These are phyloP conservation scores for Nicotiana paniculata DNA, from an alignment of 257 asterid species.

Conservation along the genomic window DNA sequence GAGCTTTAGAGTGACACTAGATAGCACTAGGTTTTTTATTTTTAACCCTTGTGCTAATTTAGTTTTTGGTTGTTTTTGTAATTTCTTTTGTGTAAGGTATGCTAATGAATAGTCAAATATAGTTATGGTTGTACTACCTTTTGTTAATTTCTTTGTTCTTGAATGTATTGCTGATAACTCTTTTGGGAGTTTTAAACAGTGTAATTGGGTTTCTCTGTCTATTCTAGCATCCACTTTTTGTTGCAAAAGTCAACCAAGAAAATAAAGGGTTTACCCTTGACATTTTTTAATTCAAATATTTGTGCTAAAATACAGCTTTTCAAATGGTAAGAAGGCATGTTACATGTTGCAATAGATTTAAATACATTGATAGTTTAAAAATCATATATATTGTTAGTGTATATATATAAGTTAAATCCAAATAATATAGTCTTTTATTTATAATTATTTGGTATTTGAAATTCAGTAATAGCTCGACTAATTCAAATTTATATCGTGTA, in stretches of 20 bases:
- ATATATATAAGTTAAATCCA: no score
- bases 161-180: not conserved
- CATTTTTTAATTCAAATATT: not conserved
- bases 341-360: no score
- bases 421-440: no score
- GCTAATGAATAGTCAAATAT: constrained; percentile 1
- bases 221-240: not conserved
- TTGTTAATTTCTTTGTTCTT: not conserved
- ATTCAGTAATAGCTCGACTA: no score
- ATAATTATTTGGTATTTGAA: no score
- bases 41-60: not conserved
- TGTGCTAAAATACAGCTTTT: not conserved
- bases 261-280: not conserved
- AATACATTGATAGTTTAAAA: no score
- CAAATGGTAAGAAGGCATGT: not conserved
- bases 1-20: not conserved
- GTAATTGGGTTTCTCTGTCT: not conserved
- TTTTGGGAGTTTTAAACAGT: not conserved
- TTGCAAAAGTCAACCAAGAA: not conserved
- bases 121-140: not conserved
- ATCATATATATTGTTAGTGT: no score
- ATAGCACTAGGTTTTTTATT: not conserved
- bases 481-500: no score
- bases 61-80: not conserved
- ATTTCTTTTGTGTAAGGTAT: not conserved